Base-by-base conservation (phyloP, 2,329 filamentous ascomycete species). In the Xenoacremonium recifei region DNA sequence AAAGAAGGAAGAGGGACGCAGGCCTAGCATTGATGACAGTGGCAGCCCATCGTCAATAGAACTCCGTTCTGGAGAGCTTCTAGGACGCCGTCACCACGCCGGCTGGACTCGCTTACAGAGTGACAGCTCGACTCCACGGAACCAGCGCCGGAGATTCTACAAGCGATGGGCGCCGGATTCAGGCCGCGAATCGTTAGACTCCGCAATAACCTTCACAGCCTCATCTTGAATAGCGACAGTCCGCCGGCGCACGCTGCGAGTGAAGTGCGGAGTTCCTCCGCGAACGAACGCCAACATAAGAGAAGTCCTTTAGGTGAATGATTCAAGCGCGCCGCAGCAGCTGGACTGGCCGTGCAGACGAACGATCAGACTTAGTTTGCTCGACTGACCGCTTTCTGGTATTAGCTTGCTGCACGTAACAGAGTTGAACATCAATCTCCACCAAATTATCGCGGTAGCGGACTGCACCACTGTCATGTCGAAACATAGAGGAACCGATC, bases 11-110 rank as follows among this genome's bases (percentile, higher is more conserved):
- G n/a, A n/a, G n/a, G n/a, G n/a, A n/a, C 29, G 29, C 13, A 31
- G n/a, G 7, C 29, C n/a, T 31, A n/a, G 29, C 23, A 9, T 9
- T 7, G 23, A 27, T 27, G 23, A 27, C 9, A 27, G 13, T 13
- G 13, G 9, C 23, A 27, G 23, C 23, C 23, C 7, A 27, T n/a
- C n/a, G n/a, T n/a, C 23, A 13, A 27, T 13, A 13, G 23, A 27
- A 13, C 23, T 27, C 29, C 29, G 29, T 10, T 27, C 23, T 32
- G 9, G 42, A 37, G n/a, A 44, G 37, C 35, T 54, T 40, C 49
- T 47, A 42, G 40, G 23, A 52, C 52, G 42, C 49, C 42, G 45
- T 49, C 42, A 27, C 45, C 35, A 37, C 44, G 44, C 35, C 32
- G 40, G 37, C 35, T 23, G 38, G 35, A 34, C 45, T 56, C 45